Evolutionary conservation across 176 grass and related monocot species (phyloP).

Genomic region (Phyllostachys edulis): DNA sequence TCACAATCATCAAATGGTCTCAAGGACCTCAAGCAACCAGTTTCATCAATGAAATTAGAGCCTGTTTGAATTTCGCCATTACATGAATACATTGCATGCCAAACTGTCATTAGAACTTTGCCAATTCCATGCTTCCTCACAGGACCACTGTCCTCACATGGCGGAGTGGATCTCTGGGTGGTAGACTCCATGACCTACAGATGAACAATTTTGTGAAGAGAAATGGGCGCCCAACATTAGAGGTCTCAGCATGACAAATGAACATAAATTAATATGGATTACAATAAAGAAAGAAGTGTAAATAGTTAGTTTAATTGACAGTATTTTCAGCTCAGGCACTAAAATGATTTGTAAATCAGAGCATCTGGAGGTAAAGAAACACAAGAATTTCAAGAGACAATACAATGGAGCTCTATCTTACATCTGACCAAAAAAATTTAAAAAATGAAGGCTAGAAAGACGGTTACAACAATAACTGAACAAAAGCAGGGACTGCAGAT

Average conservation of each 20-base stretch:
- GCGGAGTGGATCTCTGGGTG: constrained; percentile 8
- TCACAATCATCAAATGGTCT: constrained; percentile 44
- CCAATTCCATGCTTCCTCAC: constrained; percentile 82
- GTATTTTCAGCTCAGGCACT: neutral
- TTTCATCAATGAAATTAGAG: constrained; percentile 57
- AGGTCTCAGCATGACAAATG: constrained; percentile 1
- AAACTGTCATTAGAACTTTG: constrained; percentile 98
- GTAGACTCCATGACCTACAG: constrained; percentile 38
- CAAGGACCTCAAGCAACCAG: constrained; percentile 59
- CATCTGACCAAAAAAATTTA: constrained; percentile 8
- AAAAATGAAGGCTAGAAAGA: neutral
- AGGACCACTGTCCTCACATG: constrained; percentile 35
- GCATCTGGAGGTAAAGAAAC: neutral
- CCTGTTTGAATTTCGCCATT: constrained; percentile 46
- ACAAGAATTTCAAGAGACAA: constrained; percentile 17
- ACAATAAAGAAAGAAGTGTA: neutral
- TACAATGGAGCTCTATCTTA: neutral
- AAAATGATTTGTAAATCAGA: constrained; percentile 13
- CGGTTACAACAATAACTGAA: neutral
- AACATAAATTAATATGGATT: constrained; percentile 8
- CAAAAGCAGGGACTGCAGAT: neutral
- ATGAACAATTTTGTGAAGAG: constrained; percentile 13
- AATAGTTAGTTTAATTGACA: neutral
- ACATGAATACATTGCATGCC: constrained; percentile 72
- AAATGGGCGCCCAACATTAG: neutral